These are phyloP conservation scores for Euphorbia tirucalli DNA, from an alignment of 345 rosid genomes.

Conservation along the genomic window DNA sequence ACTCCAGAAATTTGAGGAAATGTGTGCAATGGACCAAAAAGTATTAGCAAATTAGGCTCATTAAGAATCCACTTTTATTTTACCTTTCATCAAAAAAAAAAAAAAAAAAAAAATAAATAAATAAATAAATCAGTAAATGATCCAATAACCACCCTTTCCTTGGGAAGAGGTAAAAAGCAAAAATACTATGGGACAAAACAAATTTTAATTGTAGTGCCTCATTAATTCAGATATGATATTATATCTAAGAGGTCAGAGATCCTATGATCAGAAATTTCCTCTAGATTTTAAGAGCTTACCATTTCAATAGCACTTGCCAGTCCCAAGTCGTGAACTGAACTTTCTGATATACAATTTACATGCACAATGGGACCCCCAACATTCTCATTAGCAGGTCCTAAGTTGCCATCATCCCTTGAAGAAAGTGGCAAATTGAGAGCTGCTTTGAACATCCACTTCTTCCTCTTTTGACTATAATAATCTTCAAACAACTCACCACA, in stretches of 20 bases:
- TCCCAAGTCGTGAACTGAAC: constrained; percentile 51
- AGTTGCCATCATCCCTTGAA: constrained; percentile 16
- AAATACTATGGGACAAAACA: too few species aligned
- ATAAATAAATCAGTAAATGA: too few species aligned
- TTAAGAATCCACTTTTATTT: too few species aligned
- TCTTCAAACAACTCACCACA: constrained; percentile 96
- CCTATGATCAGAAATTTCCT: neutral
- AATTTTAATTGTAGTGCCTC: too few species aligned
- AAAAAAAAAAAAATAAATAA: too few species aligned
- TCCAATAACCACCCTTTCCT: too few species aligned
- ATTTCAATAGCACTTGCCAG: constrained; percentile 44
- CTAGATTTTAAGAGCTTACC: constrained; percentile 43
- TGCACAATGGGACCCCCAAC: constrained; percentile 63
- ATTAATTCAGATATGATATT: too few species aligned
- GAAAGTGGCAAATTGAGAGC: constrained; percentile 54
- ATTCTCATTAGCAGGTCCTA: constrained; percentile 25
- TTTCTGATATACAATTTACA: constrained; percentile 51
- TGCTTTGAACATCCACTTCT: constrained; percentile 83
- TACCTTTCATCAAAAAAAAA: too few species aligned
- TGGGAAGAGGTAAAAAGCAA: too few species aligned
- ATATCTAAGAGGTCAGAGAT: neutral
- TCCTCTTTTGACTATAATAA: constrained; percentile 49
- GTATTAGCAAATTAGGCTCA: neutral
- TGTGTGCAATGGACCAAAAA: neutral
- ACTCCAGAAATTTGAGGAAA: neutral